Evolutionary conservation across 257 asterid species (phyloP).

Genomic region (Fraxinus quadrangulata): DNA sequence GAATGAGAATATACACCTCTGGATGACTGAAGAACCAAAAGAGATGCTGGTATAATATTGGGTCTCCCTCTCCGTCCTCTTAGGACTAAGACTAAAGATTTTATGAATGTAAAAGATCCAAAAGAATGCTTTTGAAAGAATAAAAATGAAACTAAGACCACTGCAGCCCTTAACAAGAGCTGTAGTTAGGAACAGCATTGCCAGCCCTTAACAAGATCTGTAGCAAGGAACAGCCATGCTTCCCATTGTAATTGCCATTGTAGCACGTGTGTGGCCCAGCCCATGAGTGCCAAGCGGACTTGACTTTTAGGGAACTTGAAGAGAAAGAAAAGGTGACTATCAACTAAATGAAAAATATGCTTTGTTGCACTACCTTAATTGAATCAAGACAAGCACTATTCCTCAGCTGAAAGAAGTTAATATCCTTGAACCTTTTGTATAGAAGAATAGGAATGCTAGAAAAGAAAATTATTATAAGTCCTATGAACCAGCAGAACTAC

Average conservation of each 20-base stretch:
- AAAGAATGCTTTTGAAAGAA: too few species aligned
- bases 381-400: not conserved
- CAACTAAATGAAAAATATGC: not conserved
- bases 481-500: conserved; percentile 15
- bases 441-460: conserved; percentile 5
- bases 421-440: not conserved
- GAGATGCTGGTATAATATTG: not conserved
- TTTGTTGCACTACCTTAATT: not conserved
- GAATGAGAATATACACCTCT: too few species aligned
- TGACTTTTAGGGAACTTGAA: not conserved
- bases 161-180: too few species aligned
- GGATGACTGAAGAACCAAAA: not conserved
- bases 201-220: too few species aligned
- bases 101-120: too few species aligned
- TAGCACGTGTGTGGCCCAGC: conserved; percentile 28
- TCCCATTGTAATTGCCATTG: conserved; percentile 28
- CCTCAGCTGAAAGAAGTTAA: not conserved
- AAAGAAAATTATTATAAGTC: conserved; percentile 9
- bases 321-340: not conserved
- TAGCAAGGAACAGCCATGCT: not conserved
- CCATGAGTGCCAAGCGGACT: conserved; percentile 27
- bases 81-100: too few species aligned
- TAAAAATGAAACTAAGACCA: too few species aligned
- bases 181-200: too few species aligned
- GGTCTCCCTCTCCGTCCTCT: not conserved